phyloP scores from a whole-genome alignment of 2,329 filamentous ascomycete species.

The Parascedosporium putredinis region DNA sequence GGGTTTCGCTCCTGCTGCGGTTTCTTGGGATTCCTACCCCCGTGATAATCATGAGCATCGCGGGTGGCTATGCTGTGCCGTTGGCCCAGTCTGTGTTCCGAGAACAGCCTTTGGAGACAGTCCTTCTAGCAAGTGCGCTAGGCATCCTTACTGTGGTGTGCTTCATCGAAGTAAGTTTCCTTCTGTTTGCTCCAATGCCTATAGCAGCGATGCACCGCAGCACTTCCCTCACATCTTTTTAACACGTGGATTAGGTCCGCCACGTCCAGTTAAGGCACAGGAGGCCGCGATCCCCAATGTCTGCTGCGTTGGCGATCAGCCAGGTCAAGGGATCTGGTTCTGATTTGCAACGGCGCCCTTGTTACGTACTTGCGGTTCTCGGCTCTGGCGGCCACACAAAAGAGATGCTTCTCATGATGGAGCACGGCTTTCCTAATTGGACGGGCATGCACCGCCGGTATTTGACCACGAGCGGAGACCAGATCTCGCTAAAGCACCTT shows the following conservation, averaged over 20 bases:
- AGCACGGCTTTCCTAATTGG: slow-evolving; percentile 41
- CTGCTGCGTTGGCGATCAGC: neutral
- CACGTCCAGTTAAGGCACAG: neutral
- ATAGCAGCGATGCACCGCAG: too few species aligned
- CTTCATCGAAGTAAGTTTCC: neutral
- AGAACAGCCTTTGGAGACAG: neutral
- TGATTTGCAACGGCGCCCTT: neutral
- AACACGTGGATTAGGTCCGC: neutral
- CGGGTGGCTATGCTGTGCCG: neutral
- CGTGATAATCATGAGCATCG: too few species aligned
- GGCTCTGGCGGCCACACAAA: slow-evolving; percentile 91
- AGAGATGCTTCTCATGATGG: slow-evolving; percentile 84
- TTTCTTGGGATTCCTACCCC: too few species aligned
- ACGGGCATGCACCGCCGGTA: slow-evolving; percentile 63
- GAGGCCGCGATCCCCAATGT: neutral
- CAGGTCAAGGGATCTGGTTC: neutral
- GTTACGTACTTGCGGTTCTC: slow-evolving; percentile 43
- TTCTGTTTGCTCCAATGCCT: too few species aligned
- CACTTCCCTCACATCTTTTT: neutral
- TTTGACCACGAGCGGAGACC: slow-evolving; percentile 67
- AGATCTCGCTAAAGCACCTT: slow-evolving; percentile 54
- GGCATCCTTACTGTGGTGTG: neutral
- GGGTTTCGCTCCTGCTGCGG: too few species aligned
- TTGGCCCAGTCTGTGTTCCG: neutral
- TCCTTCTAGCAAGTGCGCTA: neutral